phyloP scores from a whole-genome alignment of 495 filamentous ascomycete genomes.

The Neurospora sp. region DNA sequence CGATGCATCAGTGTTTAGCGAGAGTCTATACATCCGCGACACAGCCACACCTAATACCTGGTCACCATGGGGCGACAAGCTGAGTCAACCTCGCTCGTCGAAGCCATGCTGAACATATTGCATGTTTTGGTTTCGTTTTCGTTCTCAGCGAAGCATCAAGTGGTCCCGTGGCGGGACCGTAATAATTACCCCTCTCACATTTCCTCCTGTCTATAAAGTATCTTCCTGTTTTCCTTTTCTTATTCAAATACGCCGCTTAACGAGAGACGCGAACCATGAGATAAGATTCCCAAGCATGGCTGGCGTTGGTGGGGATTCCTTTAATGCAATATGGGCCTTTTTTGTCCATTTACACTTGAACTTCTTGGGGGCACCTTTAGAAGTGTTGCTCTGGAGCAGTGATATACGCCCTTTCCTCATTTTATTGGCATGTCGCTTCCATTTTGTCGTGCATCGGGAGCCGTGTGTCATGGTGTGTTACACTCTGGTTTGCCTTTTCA shows the following conservation, averaged over 20 bases:
- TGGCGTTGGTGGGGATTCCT: constrained; percentile 7
- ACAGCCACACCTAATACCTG: background rate
- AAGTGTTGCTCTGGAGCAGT: background rate
- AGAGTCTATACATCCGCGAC: background rate
- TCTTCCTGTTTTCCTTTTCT: constrained; percentile 1
- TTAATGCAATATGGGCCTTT: background rate
- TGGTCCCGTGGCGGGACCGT: background rate
- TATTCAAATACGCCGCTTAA: constrained; percentile 1
- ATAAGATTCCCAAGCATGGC: constrained; percentile 10
- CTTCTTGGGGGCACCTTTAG: background rate
- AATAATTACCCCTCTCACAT: constrained; percentile 1
- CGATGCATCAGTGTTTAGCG: background rate
- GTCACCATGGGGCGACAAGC: constrained; percentile 1
- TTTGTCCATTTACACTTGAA: background rate
- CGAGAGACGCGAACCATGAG: constrained; percentile 17
- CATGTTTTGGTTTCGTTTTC: background rate
- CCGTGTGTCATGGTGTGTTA: background rate
- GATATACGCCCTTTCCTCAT: background rate
- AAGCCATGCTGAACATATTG: constrained; percentile 3
- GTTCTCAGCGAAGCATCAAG: background rate
- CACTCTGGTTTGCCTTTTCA: background rate
- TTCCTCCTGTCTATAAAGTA: constrained; percentile 1
- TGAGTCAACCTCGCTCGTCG: constrained; percentile 1
- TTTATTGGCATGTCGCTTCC: background rate
- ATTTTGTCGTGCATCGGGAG: background rate